Evolutionary conservation across 768 basidiomycete genomes (phyloP), one percentile per base, ranked within the genome.

Genomic region (Coprinopsis strossmayeri): DNA sequence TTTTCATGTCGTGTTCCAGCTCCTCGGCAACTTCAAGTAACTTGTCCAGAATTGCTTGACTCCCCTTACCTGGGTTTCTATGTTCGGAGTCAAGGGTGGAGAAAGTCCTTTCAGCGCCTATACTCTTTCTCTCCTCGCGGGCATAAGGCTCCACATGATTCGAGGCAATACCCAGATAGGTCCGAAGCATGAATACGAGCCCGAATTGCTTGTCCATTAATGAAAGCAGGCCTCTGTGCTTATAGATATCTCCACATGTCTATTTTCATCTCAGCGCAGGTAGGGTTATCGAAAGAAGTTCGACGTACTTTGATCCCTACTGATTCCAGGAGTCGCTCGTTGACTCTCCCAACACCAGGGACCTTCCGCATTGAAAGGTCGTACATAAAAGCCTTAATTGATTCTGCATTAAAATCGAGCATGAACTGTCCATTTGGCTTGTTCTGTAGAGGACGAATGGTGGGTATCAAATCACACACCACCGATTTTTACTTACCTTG

Each of bases 351-450:
- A 51, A 97, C 81, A 0, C 93, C 93, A 2, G 87, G 91, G 13
- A 96, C 76, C 61, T 87, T 91, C 37, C 91, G 82, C 37, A 96
- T 90, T 0, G 91, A 76, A 13, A 97, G 75, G 41, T 84, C 79
- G 18, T 68, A 70, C 84, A 91, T 91, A 62, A 96, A 97, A 0
- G 67, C 65, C 41, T 75, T 74, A 55, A 97, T 84, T 5, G 74
- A 68, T 24, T 78, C 59, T 1, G 74, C 63, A 23, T 85, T 76
- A 56, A 86, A 90, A 2, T 79, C 66, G 20, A 96, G 76, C 55
- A 77, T 76, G 54, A 80, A 97, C 64, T 96, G 93, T 11, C 92
- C 93, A 58, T 95, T 90, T 2, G 93, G 94, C 66, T 97, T 97
- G 64, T 97, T 95, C 84, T 89, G 53, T 18, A 10, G 10, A 18